Evolutionary conservation across 345 rosid species (phyloP).

Genomic region (Eucalyptus tenuipes): DNA sequence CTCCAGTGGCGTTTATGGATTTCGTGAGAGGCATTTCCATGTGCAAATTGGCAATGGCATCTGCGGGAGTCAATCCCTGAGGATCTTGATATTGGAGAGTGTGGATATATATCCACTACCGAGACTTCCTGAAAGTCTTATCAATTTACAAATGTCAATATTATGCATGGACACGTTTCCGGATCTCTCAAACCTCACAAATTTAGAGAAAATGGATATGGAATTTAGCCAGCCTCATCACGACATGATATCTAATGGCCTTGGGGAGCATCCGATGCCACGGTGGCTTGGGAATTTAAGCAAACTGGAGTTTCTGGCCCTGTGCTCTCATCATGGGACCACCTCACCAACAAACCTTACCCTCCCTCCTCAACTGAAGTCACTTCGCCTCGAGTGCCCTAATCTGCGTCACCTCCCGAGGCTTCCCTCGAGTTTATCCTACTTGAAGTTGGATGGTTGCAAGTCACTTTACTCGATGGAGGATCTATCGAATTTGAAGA

Average conservation of each 20-base stretch:
- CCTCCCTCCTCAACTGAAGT: too few species aligned
- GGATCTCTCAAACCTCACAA: not conserved
- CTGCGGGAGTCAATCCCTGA: too few species aligned
- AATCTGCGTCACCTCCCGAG: too few species aligned
- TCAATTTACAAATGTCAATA: fast-evolving
- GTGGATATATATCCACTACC: not conserved
- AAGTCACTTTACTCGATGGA: not conserved
- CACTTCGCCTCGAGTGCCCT: too few species aligned
- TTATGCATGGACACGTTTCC: not conserved
- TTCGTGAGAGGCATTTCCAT: too few species aligned
- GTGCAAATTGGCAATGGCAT: too few species aligned
- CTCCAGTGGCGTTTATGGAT: too few species aligned
- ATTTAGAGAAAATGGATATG: not conserved
- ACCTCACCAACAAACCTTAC: too few species aligned
- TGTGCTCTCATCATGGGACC: fast-evolving
- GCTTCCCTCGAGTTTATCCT: too few species aligned
- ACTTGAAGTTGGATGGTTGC: fast-evolving
- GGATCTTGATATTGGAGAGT: too few species aligned
- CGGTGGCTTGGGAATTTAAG: not conserved
- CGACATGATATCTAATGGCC: not conserved
- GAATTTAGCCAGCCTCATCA: fast-evolving
- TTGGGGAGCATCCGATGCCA: not conserved
- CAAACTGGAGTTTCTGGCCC: not conserved
- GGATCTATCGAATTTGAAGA: not conserved
- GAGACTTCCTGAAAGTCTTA: not conserved